Evolutionary conservation across 768 basidiomycete species (phyloP).

Genomic region (Pleurotus sapidus): DNA sequence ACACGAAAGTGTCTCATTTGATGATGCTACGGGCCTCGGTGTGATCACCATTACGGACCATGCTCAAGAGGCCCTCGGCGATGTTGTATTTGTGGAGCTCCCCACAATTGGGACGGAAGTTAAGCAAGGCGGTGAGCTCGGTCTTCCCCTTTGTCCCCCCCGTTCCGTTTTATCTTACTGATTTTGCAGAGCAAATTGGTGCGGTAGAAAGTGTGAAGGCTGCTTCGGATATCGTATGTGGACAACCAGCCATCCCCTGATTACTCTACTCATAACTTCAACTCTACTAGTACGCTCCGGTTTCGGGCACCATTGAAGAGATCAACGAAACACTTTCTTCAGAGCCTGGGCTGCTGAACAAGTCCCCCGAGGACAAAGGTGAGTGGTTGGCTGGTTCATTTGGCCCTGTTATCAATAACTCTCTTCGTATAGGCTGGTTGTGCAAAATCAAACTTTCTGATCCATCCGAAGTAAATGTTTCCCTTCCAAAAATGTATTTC

Average conservation of each 20-base stretch:
- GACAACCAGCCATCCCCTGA: conserved; percentile 8
- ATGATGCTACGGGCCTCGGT: conserved; percentile 74
- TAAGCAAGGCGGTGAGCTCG: conserved; percentile 66
- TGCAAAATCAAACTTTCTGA: conserved; percentile 86
- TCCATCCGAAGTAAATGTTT: conserved; percentile 62
- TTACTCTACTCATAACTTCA: conserved; percentile 9
- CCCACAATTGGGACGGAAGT: conserved; percentile 63
- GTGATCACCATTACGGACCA: conserved; percentile 87
- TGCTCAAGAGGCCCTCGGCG: conserved; percentile 88
- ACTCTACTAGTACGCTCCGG: conserved; percentile 75
- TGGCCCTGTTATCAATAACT: neutral
- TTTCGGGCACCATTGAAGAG: conserved; percentile 79
- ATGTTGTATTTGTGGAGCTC: conserved; percentile 97
- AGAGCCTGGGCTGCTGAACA: conserved; percentile 84
- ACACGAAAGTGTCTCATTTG: conserved; percentile 84
- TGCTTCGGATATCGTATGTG: conserved; percentile 85
- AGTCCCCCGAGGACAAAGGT: conserved; percentile 84
- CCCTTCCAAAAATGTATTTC: neutral
- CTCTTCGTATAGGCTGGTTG: conserved; percentile 74
- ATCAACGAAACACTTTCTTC: conserved; percentile 70
- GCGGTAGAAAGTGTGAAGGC: conserved; percentile 97
- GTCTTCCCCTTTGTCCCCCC: neutral
- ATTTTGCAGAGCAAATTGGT: conserved; percentile 69
- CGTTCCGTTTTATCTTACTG: neutral
- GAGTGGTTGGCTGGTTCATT: conserved; percentile 13